Conservation (phyloP, 352 stramenopile genomes). For the Globisporangium radiosum region DNA sequence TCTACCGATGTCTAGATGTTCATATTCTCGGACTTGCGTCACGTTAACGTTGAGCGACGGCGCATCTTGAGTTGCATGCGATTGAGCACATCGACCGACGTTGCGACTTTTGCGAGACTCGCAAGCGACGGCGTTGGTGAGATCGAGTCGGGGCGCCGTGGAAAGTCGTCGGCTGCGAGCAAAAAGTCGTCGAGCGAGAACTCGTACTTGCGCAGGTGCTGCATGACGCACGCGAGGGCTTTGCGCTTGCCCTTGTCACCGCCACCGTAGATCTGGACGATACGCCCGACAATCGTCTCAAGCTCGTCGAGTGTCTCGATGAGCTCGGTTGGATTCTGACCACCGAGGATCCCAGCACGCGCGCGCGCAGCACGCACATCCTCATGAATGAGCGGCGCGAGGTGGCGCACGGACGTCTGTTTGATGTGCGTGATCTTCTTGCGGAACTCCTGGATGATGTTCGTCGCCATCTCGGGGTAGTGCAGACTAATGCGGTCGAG, state of each 20-base stretch:
- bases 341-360: conserved; percentile 22
- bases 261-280: conserved; percentile 64
- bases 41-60: conserved; percentile 47
- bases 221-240: conserved; percentile 61
- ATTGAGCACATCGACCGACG: conserved; percentile 28
- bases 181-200: conserved; percentile 76
- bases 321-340: conserved; percentile 26
- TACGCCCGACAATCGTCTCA: conserved; percentile 37
- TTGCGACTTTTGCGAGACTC: conserved; percentile 4
- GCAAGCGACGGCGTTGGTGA: not conserved
- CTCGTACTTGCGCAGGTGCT: conserved; percentile 77
- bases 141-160: conserved; percentile 10
- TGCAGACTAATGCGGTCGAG: conserved; percentile 67
- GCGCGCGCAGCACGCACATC: conserved; percentile 30
- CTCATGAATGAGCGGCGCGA: conserved; percentile 29
- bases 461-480: conserved; percentile 77
- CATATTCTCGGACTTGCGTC: not conserved
- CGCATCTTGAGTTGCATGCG: conserved; percentile 53
- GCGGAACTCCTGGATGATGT: conserved; percentile 65
- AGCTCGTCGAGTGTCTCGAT: conserved; percentile 46
- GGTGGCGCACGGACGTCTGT: conserved; percentile 24
- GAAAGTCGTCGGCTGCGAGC: conserved; percentile 48
- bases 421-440: conserved; percentile 84
- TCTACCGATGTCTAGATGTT: too few relatives aligned
- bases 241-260: conserved; percentile 69